phyloP scores from a whole-genome alignment of 2,329 filamentous ascomycete species.

The Sclerotinia minor region DNA sequence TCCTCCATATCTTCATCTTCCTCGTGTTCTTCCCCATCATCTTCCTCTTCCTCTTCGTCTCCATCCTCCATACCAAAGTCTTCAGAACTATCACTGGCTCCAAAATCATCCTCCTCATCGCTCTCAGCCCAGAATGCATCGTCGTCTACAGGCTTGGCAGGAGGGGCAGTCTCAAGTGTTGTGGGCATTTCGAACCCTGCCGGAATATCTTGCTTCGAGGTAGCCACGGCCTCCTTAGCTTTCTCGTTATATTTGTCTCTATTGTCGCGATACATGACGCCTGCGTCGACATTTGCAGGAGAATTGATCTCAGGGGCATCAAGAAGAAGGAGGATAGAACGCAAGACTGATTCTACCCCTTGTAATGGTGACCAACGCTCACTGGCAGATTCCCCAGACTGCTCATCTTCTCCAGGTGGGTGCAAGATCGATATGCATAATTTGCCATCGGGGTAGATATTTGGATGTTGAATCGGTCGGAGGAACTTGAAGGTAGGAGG shows the following conservation, averaged over 20 bases:
- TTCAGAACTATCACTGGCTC: conserved; percentile 66
- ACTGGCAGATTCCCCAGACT: conserved; percentile 84
- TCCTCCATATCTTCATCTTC: conserved; percentile 45
- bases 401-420: conserved; percentile 84
- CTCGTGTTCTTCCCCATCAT: conserved; percentile 58
- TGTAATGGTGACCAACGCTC: conserved; percentile 95
- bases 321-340: conserved; percentile 86
- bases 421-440: conserved; percentile 98
- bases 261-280: conserved; percentile 78
- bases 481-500: conserved; percentile 88
- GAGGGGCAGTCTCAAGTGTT: conserved; percentile 60
- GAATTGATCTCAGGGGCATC: conserved; percentile 93
- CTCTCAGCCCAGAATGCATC: conserved; percentile 81
- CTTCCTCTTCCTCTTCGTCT: conserved; percentile 55
- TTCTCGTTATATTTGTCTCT: conserved; percentile 67
- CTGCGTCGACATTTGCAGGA: conserved; percentile 91
- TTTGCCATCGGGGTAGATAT: conserved; percentile 86
- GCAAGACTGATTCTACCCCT: conserved; percentile 90
- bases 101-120: conserved; percentile 76
- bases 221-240: conserved; percentile 69
- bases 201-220: conserved; percentile 78
- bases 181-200: conserved; percentile 80
- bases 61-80: conserved; percentile 62
- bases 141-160: conserved; percentile 67
- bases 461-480: conserved; percentile 82